phyloP scores from a whole-genome alignment of 2,329 filamentous ascomycete species.

The Botrytis fragariae region DNA sequence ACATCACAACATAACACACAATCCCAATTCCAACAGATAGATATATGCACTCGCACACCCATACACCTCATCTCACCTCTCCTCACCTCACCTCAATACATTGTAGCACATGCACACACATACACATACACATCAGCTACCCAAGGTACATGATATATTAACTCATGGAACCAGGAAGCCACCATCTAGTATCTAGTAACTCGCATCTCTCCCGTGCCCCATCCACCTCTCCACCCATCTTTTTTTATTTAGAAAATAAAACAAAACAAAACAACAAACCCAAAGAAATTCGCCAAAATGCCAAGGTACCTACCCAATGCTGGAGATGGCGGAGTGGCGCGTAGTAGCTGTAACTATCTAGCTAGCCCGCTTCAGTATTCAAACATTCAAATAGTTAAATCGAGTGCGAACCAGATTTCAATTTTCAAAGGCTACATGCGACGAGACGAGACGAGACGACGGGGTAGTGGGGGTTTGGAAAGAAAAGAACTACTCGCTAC shows the following conservation, averaged over 20 bases:
- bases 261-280: no score
- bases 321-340: no score
- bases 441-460: no score
- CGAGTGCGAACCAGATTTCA: neutral
- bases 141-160: slow-evolving; percentile 1
- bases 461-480: no score
- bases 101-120: neutral
- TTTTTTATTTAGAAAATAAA: neutral
- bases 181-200: neutral
- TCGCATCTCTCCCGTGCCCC: no score
- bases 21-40: neutral
- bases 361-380: no score
- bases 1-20: no score
- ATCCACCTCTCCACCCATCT: no score
- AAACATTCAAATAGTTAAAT: neutral
- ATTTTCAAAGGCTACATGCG: neutral
- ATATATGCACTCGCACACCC: no score
- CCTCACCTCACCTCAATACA: neutral
- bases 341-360: no score
- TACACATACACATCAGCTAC: neutral
- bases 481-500: no score
- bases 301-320: neutral
- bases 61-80: no score
- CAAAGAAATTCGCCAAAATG: neutral
- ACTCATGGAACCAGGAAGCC: neutral